Evolutionary conservation across 768 basidiomycete species (phyloP).

Genomic region (Russula griseocarnosa): DNA sequence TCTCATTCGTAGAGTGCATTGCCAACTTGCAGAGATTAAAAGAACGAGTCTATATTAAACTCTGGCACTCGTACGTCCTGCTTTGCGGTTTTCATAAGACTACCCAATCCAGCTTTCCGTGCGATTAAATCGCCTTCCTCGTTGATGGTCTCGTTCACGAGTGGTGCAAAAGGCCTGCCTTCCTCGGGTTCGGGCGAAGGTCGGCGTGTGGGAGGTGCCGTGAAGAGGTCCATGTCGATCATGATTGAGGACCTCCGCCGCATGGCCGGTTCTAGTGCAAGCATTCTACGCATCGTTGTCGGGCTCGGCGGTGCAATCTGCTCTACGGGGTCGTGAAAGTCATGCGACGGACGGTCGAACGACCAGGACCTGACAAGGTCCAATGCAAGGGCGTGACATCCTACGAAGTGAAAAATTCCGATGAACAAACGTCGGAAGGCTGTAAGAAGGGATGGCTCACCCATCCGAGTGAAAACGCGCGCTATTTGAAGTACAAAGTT

Average conservation of each 20-base stretch:
- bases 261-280: conserved; percentile 49
- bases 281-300: conserved; percentile 42
- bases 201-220: conserved; percentile 53
- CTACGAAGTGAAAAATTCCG: conserved; percentile 40
- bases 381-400: conserved; percentile 89
- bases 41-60: conserved; percentile 82
- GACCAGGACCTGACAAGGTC: conserved; percentile 89
- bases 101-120: conserved; percentile 72
- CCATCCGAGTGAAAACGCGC: conserved; percentile 91
- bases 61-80: conserved; percentile 82
- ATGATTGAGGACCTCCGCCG: conserved; percentile 70
- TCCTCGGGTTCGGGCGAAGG: conserved; percentile 44
- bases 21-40: conserved; percentile 36
- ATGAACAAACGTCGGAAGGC: conserved; percentile 1
- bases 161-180: conserved; percentile 27
- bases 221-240: conserved; percentile 83
- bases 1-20: neutral
- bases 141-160: conserved; percentile 36
- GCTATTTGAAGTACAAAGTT: conserved; percentile 95
- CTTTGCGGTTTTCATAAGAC: conserved; percentile 86
- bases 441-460: conserved; percentile 42
- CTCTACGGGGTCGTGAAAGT: conserved; percentile 30
- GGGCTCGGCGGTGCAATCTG: conserved; percentile 43
- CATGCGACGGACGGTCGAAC: conserved; percentile 71
- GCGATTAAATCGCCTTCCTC: conserved; percentile 58